Conservation (phyloP, 1,139 yeast genomes). For the Pichia sp. region DNA sequence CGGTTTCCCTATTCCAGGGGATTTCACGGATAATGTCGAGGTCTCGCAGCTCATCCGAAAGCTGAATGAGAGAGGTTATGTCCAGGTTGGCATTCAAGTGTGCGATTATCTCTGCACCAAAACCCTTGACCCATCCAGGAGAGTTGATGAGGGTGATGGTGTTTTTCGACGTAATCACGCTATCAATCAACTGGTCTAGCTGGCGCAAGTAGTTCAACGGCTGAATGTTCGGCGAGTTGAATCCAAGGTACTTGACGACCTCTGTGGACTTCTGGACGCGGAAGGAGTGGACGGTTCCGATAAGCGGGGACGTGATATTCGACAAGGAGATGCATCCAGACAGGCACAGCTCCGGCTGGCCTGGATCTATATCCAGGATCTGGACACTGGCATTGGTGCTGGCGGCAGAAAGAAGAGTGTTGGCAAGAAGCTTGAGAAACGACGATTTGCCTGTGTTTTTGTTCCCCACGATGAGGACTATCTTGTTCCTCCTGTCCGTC, state of each 20-base stretch:
- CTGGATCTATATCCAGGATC: constrained; percentile 82
- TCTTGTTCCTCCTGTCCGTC: constrained; percentile 12
- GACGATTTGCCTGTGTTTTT: constrained; percentile 88
- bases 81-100: constrained; percentile 42
- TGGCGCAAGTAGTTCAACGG: constrained; percentile 54
- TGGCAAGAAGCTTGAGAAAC: constrained; percentile 52
- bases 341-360: constrained; percentile 75
- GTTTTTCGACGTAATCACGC: constrained; percentile 18
- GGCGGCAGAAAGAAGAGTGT: constrained; percentile 33
- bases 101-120: constrained; percentile 64
- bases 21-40: constrained; percentile 12
- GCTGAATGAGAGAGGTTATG: constrained; percentile 55
- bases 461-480: constrained; percentile 50
- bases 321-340: constrained; percentile 67
- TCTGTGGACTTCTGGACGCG: constrained; percentile 30
- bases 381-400: constrained; percentile 27
- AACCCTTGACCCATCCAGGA: constrained; percentile 94
- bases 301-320: constrained; percentile 30
- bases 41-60: constrained; percentile 23
- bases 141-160: constrained; percentile 64
- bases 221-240: constrained; percentile 63
- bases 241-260: constrained; percentile 52
- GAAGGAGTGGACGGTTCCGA: constrained; percentile 33
- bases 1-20: constrained; percentile 7
- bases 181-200: constrained; percentile 40